Evolutionary conservation across 2,329 filamentous ascomycete genomes (phyloP).

Genomic region (Cordyceps cateniannulata): DNA sequence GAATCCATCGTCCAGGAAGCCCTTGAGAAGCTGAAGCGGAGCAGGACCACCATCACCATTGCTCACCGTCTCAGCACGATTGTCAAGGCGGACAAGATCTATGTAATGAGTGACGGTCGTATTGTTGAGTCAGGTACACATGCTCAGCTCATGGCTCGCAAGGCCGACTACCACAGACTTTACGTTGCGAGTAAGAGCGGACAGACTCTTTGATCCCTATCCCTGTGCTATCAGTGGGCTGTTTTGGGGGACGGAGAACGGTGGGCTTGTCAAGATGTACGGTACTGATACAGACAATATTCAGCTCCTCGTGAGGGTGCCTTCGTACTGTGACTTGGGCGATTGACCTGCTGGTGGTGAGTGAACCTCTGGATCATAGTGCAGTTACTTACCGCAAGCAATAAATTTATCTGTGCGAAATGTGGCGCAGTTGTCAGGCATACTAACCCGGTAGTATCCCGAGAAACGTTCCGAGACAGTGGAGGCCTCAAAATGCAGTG

Average conservation of each 20-base stretch:
- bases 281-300: not conserved
- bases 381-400: too few relatives aligned
- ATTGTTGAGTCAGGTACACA: not conserved
- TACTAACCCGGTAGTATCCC: too few relatives aligned
- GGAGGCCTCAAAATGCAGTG: not conserved
- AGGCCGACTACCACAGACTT: not conserved
- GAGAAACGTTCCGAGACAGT: too few relatives aligned
- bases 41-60: conserved; percentile 34
- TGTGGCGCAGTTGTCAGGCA: too few relatives aligned
- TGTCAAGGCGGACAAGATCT: conserved; percentile 36
- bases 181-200: not conserved
- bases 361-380: not conserved
- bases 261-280: not conserved
- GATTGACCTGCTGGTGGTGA: not conserved
- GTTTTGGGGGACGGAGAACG: not conserved
- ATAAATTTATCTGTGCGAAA: too few relatives aligned
- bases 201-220: not conserved
- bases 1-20: conserved; percentile 47
- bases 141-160: not conserved
- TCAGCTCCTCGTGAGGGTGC: not conserved
- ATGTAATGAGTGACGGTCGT: conserved; percentile 25
- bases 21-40: conserved; percentile 38
- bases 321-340: not conserved
- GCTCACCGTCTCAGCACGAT: conserved; percentile 38
- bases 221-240: too few relatives aligned